Percentiles rank a stretch among this genome's conserved stretches.
Conservation (phyloP, 495 filamentous ascomycete genomes). For the Penicillium diatomitis region DNA sequence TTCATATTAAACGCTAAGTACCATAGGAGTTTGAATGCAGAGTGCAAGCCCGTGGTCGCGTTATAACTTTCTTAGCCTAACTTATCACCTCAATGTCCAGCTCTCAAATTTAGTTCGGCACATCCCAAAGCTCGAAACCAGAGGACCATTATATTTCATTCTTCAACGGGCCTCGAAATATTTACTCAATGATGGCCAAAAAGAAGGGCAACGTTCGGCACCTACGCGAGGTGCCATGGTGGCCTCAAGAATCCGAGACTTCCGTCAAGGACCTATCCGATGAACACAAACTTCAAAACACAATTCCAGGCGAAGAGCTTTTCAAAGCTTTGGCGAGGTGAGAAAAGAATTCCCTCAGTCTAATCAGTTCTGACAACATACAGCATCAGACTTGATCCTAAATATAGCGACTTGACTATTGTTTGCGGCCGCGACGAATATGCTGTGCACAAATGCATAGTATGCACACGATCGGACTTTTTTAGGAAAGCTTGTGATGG, state of each 20-base stretch:
- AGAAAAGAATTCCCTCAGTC: neutral
- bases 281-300: neutral
- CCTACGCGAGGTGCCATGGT: neutral
- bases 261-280: no score
- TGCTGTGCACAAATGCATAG: conserved; percentile 12
- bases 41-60: no score
- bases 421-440: conserved; percentile 4
- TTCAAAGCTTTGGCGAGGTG: neutral
- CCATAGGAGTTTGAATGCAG: no score
- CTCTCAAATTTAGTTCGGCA: no score
- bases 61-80: no score
- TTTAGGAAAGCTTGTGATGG: conserved; percentile 7
- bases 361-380: neutral
- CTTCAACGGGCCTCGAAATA: no score
- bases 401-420: no score
- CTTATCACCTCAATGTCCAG: no score
- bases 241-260: neutral
- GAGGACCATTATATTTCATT: no score
- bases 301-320: neutral
- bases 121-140: no score
- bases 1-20: no score
- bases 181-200: neutral
- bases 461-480: conserved; percentile 10
- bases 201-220: neutral
- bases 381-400: neutral